Base-by-base conservation (phyloP, 768 basidiomycete species). In the Amanita exitialis region DNA sequence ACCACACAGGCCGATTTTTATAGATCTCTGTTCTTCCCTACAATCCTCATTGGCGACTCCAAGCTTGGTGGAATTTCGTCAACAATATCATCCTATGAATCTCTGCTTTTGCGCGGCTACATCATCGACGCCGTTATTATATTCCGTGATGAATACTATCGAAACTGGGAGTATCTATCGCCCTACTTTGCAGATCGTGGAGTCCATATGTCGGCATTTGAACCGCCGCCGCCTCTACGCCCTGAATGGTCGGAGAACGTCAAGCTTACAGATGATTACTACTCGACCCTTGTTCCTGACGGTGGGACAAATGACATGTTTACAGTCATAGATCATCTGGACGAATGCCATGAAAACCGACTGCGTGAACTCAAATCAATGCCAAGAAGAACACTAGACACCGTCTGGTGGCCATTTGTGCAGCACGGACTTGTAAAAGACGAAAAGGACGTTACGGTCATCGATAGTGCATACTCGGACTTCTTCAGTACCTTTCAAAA, bases 371-470 rank as follows among this genome's bases (percentile, higher is more conserved):
- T 98, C 6, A 76, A 82, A 44, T 76, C 83, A 0, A 90, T 95
- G 82, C 80, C 90, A 3, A 69, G 70, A 8, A 77, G 93, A 34
- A 83, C 92, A 0, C 69, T 88, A 39, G 75, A 91, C 48, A 74
- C 74, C 1, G 73, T 96, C 41, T 98, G 95, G 95, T 98, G 93
- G 91, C 95, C 95, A 0, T 98, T 98, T 62, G 90, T 92, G 1
- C 95, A 98, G 62, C 95, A 98, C 56, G 80, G 79, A 0, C 70
- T 82, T 15, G 72, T 90, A 42, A 76, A 79, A 54, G 69, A 72
- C 44, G 79, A 82, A 48, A 64, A 78, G 37, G 84, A 93, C 57
- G 84, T 97, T 27, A 90, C 83, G 43, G 84, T 94, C 52, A 90
- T 97, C 57, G 92, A 97, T 63, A 94, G 90, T 56, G 95, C 94